Base-by-base conservation (phyloP, 345 rosid genomes). In the Xanthoceras sorbifolium region DNA sequence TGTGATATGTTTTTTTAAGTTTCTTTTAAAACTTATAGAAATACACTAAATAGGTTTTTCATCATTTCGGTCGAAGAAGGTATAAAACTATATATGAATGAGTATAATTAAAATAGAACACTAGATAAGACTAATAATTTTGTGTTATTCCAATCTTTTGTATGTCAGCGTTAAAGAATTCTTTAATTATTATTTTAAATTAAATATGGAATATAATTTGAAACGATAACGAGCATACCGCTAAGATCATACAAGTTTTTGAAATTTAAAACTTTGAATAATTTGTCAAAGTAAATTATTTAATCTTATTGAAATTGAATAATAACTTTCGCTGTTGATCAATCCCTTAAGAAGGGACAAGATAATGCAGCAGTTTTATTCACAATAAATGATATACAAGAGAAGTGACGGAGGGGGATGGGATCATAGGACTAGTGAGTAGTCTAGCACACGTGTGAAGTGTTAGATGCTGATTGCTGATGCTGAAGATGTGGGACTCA, bases 361-460 rank as follows among this genome's bases (percentile, higher is more conserved):
- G 81, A 78, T 64, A 69, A 57, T 17, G 50, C 25, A 68, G 44
- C 29, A 20, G 34, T 63, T 71, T 29, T 59, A 20, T 29, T 57
- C 9, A 38, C 50, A 75, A 71, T 77, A 70, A 62, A 77, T 67
- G 73, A 3, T 11, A 12, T 38, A 48, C 18, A 10, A 5, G n/a
- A 10, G 54, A 25, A 6, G 54, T 4, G 26, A 40, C 0, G 68
- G n/a, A n/a, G n/a, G n/a, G n/a, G n/a, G n/a, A n/a, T n/a, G n/a
- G n/a, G n/a, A n/a, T n/a, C n/a, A n/a, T n/a, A n/a, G n/a, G n/a
- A n/a, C n/a, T n/a, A 60, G 22, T 9, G 22, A 62, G 25, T 11
- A 71, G 18, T 72, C 64, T 48, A 75, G 78, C 81, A 77, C 84
- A 73, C 84, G 84, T 71, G 86, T 74, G 82, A 76, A 11, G 76